phyloP scores from a whole-genome alignment of 768 basidiomycete genomes.

The Grammothele lineata region DNA sequence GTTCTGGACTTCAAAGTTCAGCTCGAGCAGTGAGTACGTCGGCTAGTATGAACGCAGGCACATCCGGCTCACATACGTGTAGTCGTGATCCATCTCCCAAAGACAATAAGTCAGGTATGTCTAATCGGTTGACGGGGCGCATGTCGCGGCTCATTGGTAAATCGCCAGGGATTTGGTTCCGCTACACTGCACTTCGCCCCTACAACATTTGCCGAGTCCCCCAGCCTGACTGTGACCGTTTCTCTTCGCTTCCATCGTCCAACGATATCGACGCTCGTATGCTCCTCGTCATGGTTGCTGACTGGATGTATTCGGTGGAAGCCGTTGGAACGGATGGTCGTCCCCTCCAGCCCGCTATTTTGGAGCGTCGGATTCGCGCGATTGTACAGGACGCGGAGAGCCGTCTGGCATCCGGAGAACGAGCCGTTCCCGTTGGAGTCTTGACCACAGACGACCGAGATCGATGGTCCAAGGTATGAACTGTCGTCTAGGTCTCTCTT shows the following conservation, averaged over 20 bases:
- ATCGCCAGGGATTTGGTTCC: constrained; percentile 50
- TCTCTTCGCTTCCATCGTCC: constrained; percentile 45
- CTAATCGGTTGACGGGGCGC: too few relatives aligned
- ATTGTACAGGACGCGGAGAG: constrained; percentile 54
- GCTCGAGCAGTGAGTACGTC: constrained; percentile 54
- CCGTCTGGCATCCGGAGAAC: constrained; percentile 49
- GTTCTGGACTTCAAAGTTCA: constrained; percentile 68
- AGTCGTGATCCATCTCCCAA: too few relatives aligned
- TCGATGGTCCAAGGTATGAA: constrained; percentile 68
- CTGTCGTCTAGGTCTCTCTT: too few relatives aligned
- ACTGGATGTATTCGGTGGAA: constrained; percentile 76
- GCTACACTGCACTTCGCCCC: constrained; percentile 50
- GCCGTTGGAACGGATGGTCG: constrained; percentile 45
- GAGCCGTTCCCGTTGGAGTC: constrained; percentile 57
- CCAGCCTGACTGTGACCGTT: constrained; percentile 54
- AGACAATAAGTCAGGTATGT: too few relatives aligned
- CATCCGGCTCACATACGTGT: too few relatives aligned
- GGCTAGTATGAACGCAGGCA: too few relatives aligned
- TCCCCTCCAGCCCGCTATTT: constrained; percentile 30
- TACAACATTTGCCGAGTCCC: constrained; percentile 84
- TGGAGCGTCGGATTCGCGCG: constrained; percentile 43
- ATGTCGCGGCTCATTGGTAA: too few relatives aligned
- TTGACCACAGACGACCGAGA: constrained; percentile 81
- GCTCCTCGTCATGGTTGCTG: constrained; percentile 66
- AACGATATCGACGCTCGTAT: constrained; percentile 48